Percentiles rank a stretch among this genome's conserved stretches.
Evolutionary conservation across 768 basidiomycete genomes (phyloP).

Genomic region (Phlegmacium glaucopus): DNA sequence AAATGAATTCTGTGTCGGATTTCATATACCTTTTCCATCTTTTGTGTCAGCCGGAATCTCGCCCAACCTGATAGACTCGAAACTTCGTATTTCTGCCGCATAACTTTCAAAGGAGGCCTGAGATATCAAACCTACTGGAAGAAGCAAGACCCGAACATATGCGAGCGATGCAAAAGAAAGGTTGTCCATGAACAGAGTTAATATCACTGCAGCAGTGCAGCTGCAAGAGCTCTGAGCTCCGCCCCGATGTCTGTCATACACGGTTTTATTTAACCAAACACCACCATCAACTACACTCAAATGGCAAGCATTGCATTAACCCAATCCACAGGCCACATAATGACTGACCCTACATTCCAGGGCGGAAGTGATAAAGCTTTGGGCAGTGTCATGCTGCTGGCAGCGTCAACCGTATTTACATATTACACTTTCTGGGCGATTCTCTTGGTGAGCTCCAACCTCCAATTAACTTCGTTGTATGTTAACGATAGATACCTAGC

Average conservation of each 20-base stretch:
- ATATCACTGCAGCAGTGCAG: background rate
- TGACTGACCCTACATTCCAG: conserved; percentile 32
- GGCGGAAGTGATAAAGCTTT: conserved; percentile 76
- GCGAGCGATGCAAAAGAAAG: conserved; percentile 80
- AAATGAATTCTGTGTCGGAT: conserved; percentile 2
- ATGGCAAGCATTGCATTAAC: conserved; percentile 5
- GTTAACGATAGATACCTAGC: conserved; percentile 37
- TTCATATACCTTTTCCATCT: conserved; percentile 65
- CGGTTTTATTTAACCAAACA: background rate
- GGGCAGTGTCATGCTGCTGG: conserved; percentile 77
- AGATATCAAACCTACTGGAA: conserved; percentile 80
- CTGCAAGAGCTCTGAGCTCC: too few species aligned
- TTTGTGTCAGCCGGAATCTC: conserved; percentile 81
- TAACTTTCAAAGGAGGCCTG: conserved; percentile 69
- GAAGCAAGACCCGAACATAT: conserved; percentile 77
- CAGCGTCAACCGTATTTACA: conserved; percentile 70
- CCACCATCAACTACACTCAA: background rate
- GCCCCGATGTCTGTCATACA: too few species aligned
- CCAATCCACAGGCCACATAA: too few species aligned
- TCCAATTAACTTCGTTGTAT: background rate
- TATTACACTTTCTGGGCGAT: conserved; percentile 95
- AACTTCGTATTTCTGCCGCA: conserved; percentile 67
- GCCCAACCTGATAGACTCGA: conserved; percentile 70
- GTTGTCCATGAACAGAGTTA: conserved; percentile 52
- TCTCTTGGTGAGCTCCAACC: conserved; percentile 57